These are phyloP conservation scores for Theobroma grandiflorum DNA, from an alignment of 441 rosid genomes.

Conservation along the genomic window DNA sequence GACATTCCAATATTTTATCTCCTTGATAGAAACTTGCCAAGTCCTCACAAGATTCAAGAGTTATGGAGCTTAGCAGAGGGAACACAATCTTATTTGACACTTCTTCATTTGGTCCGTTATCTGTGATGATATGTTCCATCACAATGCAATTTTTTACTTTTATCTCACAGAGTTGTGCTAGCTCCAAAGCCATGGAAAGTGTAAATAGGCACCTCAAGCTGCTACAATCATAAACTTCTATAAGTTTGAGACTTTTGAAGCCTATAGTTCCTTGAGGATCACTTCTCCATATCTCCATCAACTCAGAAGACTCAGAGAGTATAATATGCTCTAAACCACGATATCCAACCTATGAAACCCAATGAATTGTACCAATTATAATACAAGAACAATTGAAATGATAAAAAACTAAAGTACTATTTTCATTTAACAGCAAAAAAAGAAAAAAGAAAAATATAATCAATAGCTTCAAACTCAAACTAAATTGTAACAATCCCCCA, in stretches of 20 bases:
- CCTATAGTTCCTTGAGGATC: not conserved
- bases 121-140: not conserved
- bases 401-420: not conserved
- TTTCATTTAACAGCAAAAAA: not conserved
- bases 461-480: not conserved
- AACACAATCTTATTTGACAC: not conserved
- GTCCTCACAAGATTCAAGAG: not conserved
- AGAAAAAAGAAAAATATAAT: not conserved
- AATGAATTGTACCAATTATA: not conserved
- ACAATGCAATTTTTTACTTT: not conserved
- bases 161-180: not conserved
- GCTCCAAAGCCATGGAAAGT: not conserved
- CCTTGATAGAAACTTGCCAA: not conserved
- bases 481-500: not conserved
- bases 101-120: not conserved
- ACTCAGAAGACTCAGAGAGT: not conserved
- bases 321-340: not conserved
- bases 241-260: not conserved
- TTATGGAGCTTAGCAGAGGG: not conserved
- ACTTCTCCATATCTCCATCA: not conserved
- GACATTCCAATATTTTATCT: not conserved
- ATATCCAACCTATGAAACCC: not conserved
- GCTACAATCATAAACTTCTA: not conserved
- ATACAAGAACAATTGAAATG: not conserved
- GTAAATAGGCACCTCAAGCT: not conserved